phyloP scores from a whole-genome alignment of 495 filamentous ascomycete species.

The Bryoglossum gracile region DNA sequence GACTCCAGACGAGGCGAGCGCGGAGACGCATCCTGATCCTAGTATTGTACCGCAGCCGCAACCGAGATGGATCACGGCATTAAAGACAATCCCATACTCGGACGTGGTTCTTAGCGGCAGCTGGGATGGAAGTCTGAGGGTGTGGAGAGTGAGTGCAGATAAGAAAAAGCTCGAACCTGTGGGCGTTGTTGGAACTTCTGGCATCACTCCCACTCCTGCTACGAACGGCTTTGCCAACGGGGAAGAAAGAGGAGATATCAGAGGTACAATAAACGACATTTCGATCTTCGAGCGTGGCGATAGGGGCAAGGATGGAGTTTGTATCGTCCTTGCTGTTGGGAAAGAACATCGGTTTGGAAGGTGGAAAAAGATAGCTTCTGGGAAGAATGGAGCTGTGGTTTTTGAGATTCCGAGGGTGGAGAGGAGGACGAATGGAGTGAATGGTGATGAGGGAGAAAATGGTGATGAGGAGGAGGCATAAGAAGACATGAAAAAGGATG shows the following conservation, averaged over 20 bases:
- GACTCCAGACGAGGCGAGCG: conserved; percentile 55
- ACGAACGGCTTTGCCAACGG: conserved; percentile 2
- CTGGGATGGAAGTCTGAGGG: conserved; percentile 84
- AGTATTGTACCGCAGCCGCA: conserved; percentile 52
- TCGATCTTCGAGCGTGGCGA: conserved; percentile 73
- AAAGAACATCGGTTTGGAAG: conserved; percentile 78
- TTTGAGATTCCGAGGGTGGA: conserved; percentile 63
- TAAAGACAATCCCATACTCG: conserved; percentile 76
- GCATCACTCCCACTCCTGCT: neutral
- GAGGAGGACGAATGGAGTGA: conserved; percentile 7
- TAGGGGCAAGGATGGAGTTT: conserved; percentile 62
- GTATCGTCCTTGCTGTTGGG: conserved; percentile 73
- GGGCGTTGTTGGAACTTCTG: conserved; percentile 52
- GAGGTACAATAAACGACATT: conserved; percentile 80
- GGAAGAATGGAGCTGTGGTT: conserved; percentile 69
- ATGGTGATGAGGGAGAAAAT: conserved; percentile 3
- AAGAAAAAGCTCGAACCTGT: conserved; percentile 69
- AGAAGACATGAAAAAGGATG: too few species aligned
- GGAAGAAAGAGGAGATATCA: conserved; percentile 35
- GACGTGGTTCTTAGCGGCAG: conserved; percentile 84
- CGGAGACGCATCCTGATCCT: conserved; percentile 53
- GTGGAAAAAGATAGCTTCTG: conserved; percentile 63
- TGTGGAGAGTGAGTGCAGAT: conserved; percentile 78
- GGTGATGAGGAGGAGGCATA: neutral
- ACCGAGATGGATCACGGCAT: conserved; percentile 84